Evolutionary conservation across 1,139 yeast species (phyloP).

Genomic region (Magnusiomyces ingens): DNA sequence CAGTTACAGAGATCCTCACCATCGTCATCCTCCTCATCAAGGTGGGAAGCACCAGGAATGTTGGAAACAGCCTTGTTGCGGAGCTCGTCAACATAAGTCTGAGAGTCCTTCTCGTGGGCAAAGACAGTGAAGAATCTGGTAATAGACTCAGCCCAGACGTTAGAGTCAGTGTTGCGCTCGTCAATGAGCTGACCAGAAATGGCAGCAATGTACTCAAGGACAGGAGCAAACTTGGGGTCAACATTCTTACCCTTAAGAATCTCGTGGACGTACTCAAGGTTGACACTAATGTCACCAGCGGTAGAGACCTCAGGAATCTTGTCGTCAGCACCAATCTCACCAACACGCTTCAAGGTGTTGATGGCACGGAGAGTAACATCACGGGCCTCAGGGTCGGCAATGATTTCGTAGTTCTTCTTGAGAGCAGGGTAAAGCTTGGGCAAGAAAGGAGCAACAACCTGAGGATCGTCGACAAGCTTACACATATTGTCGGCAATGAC

Average conservation of each 20-base stretch:
- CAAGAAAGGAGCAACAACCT: conserved; percentile 99
- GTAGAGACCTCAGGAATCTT: conserved; percentile 92
- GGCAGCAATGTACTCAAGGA: conserved; percentile 79
- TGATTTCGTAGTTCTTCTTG: conserved; percentile 86
- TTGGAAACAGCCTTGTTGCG: conserved; percentile 95
- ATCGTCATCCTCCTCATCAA: conserved; percentile 98
- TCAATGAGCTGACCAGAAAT: conserved; percentile 98
- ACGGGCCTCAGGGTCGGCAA: conserved; percentile 99
- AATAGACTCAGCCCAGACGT: conserved; percentile 80
- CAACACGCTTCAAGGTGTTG: conserved; percentile 96
- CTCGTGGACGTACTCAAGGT: conserved; percentile 72
- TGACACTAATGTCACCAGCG: conserved; percentile 92
- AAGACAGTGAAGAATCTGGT: conserved; percentile 94
- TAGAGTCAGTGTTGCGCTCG: conserved; percentile 92
- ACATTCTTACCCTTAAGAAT: conserved; percentile 65
- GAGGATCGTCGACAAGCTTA: conserved; percentile 99
- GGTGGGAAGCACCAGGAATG: conserved; percentile 92
- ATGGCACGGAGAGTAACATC: conserved; percentile 95
- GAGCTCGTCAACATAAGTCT: conserved; percentile 86
- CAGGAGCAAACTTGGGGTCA: conserved; percentile 61
- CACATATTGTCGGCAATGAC: conserved; percentile 99
- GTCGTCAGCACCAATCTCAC: conserved; percentile 89
- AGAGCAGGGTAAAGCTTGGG: conserved; percentile 91
- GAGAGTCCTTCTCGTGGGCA: conserved; percentile 89
- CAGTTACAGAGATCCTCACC: conserved; percentile 99